phyloP scores from a whole-genome alignment of 768 basidiomycete genomes.

The Termitomyces sp. region DNA sequence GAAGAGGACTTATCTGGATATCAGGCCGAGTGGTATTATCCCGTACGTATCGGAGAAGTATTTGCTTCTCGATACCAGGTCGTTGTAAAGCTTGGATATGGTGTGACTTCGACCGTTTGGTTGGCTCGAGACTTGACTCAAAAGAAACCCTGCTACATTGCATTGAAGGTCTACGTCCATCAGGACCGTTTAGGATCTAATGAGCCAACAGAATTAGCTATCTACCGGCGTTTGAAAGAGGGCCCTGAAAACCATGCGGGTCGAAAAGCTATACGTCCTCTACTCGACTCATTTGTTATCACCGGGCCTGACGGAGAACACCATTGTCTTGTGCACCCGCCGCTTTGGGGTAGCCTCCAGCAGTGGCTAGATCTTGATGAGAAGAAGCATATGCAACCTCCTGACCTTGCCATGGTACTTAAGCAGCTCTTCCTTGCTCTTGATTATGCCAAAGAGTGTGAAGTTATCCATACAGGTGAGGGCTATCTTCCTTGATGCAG shows the following conservation, averaged over 20 bases:
- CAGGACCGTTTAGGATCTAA: background rate
- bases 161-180: background rate
- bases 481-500: background rate
- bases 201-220: background rate
- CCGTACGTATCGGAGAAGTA: slow-evolving; percentile 28
- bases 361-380: background rate
- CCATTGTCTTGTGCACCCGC: slow-evolving; percentile 2
- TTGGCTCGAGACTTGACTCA: slow-evolving; percentile 15
- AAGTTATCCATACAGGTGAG: background rate
- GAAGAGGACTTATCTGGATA: slow-evolving; percentile 25
- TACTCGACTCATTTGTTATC: background rate
- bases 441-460: background rate
- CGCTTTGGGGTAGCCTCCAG: background rate
- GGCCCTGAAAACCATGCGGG: background rate
- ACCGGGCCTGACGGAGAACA: background rate
- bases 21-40: slow-evolving; percentile 19
- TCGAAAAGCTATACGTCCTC: background rate
- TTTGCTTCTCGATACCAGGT: slow-evolving; percentile 27
- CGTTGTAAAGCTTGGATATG: slow-evolving; percentile 32
- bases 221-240: background rate
- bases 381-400: background rate
- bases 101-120: slow-evolving; percentile 26
- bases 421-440: background rate
- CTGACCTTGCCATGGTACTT: background rate
- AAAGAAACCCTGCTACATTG: background rate